These are phyloP conservation scores for Pilobolus umbonatus DNA, from an alignment of 192 early-diverging fungal species.

Conservation along the genomic window DNA sequence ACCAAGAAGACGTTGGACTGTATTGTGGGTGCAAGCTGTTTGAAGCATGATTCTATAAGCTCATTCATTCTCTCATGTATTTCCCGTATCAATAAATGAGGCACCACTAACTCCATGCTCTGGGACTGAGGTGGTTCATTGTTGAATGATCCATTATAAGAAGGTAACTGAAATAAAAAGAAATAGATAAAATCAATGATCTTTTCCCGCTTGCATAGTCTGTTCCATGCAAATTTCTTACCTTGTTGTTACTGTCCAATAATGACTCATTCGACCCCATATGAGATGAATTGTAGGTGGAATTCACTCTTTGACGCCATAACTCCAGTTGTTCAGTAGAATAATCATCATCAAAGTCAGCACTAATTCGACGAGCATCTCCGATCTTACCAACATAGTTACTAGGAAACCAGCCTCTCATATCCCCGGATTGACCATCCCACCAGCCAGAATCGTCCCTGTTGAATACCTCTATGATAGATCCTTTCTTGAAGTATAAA, in stretches of 20 bases:
- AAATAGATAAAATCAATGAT: too few relatives aligned
- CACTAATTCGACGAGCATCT: conserved; percentile 27
- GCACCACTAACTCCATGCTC: too few relatives aligned
- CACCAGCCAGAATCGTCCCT: conserved; percentile 95
- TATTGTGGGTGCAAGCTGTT: neutral
- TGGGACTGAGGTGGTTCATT: too few relatives aligned
- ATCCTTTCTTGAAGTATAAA: conserved; percentile 78
- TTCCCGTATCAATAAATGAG: conserved; percentile 10
- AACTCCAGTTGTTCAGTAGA: conserved; percentile 5
- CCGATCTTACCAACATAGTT: conserved; percentile 74
- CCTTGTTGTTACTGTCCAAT: conserved; percentile 1
- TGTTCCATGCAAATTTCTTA: too few relatives aligned
- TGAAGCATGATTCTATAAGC: conserved; percentile 3
- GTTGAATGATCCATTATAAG: too few relatives aligned
- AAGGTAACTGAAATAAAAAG: too few relatives aligned
- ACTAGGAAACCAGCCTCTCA: conserved; percentile 89
- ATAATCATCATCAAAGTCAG: conserved; percentile 35
- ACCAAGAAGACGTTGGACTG: conserved; percentile 14
- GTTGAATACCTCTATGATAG: conserved; percentile 89
- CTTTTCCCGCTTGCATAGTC: too few relatives aligned
- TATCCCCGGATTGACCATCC: conserved; percentile 77
- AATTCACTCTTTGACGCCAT: conserved; percentile 14
- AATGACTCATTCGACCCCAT: too few relatives aligned
- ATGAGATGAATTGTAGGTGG: neutral
- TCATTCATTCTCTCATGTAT: conserved; percentile 1